phyloP scores from a whole-genome alignment of 176 grass and related monocot genomes.

The Zoysia japonica region DNA sequence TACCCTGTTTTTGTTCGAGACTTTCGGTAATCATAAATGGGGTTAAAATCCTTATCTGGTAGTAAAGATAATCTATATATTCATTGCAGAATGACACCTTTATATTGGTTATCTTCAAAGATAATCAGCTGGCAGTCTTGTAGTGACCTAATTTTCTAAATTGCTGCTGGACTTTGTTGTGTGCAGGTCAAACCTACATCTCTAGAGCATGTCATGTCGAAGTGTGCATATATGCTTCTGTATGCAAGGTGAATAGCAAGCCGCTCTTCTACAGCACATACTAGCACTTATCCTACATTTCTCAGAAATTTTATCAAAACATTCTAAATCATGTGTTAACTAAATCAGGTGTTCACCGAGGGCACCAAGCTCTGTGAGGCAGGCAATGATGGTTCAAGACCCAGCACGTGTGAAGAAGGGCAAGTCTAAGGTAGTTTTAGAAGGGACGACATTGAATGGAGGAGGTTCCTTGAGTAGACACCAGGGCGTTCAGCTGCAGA shows the following conservation, averaged over 20 bases:
- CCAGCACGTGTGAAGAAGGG: slow-evolving; percentile 44
- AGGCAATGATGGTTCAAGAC: slow-evolving; percentile 44
- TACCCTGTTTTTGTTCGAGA: slow-evolving; percentile 13
- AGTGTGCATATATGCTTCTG: slow-evolving; percentile 93
- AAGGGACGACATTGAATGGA: slow-evolving; percentile 10
- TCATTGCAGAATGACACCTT: not conserved
- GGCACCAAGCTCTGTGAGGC: slow-evolving; percentile 73
- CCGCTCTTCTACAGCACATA: not conserved
- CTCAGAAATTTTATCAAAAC: not conserved
- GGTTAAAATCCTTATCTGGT: not conserved
- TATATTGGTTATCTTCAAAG: not conserved
- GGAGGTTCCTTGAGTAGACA: slow-evolving; percentile 28
- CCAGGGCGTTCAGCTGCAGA: slow-evolving; percentile 18
- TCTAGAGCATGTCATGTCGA: slow-evolving; percentile 67
- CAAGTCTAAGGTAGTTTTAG: slow-evolving; percentile 28
- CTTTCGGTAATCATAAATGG: slow-evolving; percentile 17
- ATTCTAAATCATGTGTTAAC: slow-evolving; percentile 36
- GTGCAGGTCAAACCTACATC: slow-evolving; percentile 74
- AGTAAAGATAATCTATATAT: slow-evolving; percentile 11
- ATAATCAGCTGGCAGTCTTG: not conserved
- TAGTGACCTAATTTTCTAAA: slow-evolving; percentile 26
- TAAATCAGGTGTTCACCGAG: slow-evolving; percentile 76
- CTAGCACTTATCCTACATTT: not conserved
- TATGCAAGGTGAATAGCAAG: slow-evolving; percentile 69
- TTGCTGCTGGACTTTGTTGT: slow-evolving; percentile 14